Evolutionary conservation across 495 filamentous ascomycete genomes (phyloP).

Genomic region (Polyplosphaeria fusca): DNA sequence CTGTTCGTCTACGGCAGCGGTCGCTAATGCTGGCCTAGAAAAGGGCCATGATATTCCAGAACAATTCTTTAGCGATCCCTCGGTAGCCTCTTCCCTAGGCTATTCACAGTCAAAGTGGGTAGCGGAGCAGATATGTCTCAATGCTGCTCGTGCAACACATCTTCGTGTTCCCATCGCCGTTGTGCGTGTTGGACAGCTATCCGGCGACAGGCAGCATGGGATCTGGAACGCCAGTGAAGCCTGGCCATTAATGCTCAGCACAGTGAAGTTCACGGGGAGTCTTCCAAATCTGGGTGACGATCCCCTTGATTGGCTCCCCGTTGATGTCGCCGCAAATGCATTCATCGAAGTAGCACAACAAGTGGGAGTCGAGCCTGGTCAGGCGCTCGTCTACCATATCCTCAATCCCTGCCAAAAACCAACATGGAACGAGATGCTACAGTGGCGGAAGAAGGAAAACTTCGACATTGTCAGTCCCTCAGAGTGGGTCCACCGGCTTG

Average conservation of each 20-base stretch:
- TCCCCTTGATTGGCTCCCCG: conserved; percentile 55
- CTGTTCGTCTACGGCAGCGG: conserved; percentile 59
- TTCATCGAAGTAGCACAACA: conserved; percentile 45
- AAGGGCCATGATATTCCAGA: background rate
- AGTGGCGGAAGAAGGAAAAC: conserved; percentile 41
- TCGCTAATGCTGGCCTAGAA: conserved; percentile 12
- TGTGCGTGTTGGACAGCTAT: conserved; percentile 58
- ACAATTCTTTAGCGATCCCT: background rate
- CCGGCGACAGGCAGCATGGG: conserved; percentile 51
- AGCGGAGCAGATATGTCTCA: conserved; percentile 52
- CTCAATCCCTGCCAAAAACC: conserved; percentile 45
- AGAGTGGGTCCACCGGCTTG: conserved; percentile 47
- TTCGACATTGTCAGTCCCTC: conserved; percentile 43
- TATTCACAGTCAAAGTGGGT: conserved; percentile 65
- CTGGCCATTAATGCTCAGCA: conserved; percentile 59
- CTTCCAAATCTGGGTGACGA: conserved; percentile 54
- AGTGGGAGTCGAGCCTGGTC: background rate
- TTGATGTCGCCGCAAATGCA: conserved; percentile 53
- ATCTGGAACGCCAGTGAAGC: conserved; percentile 64
- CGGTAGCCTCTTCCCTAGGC: conserved; percentile 50
- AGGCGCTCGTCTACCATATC: conserved; percentile 46
- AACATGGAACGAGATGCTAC: conserved; percentile 49
- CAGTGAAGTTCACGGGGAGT: conserved; percentile 45
- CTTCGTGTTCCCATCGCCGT: conserved; percentile 41
- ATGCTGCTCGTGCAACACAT: conserved; percentile 27